Base-by-base conservation (phyloP, 1,284 basidiomycete genomes). In the Trametes polyzona region DNA sequence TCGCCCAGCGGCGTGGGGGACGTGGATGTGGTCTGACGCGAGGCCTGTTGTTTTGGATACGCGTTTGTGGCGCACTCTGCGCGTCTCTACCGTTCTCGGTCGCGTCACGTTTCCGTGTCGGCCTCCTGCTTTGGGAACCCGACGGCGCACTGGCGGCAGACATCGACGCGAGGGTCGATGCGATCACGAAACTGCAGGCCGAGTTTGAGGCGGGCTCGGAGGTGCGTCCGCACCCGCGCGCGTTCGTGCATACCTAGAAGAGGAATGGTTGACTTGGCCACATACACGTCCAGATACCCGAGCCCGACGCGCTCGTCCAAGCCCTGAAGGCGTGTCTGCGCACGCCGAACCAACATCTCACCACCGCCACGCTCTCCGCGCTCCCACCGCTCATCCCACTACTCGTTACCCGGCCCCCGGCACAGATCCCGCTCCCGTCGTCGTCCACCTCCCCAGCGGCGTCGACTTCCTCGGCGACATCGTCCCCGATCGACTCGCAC, bases 291-390 rank as follows among this genome's bases (percentile, higher is more conserved):
- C 65, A 92, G 90, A 81, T 93, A 54, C 69, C 78, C 42, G 90
- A 92, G 68, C 69, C 84, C 19, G 92, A 93, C 64, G 75, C 77
- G 35, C 76, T 93, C 68, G 80, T 92, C 58, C 76, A 76, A 52
- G 76, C 81, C 36, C 79, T 96, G 68, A 93, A 92, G 73, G 68
- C 84, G 48, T 90, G 86, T 65, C 80, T 95, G 65, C 84, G 89
- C 65, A 86, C 86, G 47, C 81, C 90, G 42, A 93, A 96, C 72
- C 86, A 92, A 67, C 90, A 92, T 67, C 77, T 96, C 44, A 83
- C 85, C n/a, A 86, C 83, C 56, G 88, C 89, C 42, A 86, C 87
- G 36, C 75, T 90, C 63, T 80, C 81, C 56, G 83, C 82, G 37
- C 74, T 92, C 44, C 85, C 84, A 26, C 75, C 83, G 16, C 74